Evolutionary conservation across 108 stramenopile species (phyloP).

Genomic region (Aurantiochytrium sp.): DNA sequence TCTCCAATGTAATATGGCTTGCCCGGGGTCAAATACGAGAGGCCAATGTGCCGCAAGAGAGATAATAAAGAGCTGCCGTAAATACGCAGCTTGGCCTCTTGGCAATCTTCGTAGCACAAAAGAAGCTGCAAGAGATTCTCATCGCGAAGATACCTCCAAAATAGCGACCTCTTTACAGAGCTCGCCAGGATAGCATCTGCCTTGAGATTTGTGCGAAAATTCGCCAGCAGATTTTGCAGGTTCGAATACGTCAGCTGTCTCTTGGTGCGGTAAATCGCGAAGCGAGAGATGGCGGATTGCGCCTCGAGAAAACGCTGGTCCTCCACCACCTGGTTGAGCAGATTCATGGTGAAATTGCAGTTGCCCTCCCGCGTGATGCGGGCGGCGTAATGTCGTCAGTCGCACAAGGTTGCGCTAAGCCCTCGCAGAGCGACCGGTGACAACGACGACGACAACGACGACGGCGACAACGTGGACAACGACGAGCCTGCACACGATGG

Average conservation of each 20-base stretch:
- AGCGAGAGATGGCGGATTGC: neutral
- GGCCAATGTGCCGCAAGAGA: neutral
- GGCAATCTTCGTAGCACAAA: neutral
- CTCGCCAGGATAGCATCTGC: neutral
- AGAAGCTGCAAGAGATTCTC: neutral
- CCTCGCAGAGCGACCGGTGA: too few relatives aligned
- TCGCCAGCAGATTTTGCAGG: neutral
- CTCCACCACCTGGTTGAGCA: neutral
- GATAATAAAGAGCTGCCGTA: neutral
- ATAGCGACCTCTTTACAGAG: neutral
- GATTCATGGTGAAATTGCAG: neutral
- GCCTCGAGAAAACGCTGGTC: neutral
- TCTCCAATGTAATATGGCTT: neutral
- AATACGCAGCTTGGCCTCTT: neutral
- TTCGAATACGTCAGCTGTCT: neutral
- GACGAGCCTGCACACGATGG: too few relatives aligned
- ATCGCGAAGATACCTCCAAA: neutral
- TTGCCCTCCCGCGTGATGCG: too few relatives aligned
- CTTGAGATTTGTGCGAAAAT: neutral
- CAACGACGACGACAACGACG: too few relatives aligned
- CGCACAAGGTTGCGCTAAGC: too few relatives aligned
- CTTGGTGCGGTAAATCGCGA: neutral
- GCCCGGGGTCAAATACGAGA: neutral
- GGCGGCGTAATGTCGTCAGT: too few relatives aligned
- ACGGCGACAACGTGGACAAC: too few relatives aligned